These are phyloP conservation scores for Arthrobotrys pseudoclavata DNA, from an alignment of 2,329 filamentous ascomycete species.

Conservation along the genomic window DNA sequence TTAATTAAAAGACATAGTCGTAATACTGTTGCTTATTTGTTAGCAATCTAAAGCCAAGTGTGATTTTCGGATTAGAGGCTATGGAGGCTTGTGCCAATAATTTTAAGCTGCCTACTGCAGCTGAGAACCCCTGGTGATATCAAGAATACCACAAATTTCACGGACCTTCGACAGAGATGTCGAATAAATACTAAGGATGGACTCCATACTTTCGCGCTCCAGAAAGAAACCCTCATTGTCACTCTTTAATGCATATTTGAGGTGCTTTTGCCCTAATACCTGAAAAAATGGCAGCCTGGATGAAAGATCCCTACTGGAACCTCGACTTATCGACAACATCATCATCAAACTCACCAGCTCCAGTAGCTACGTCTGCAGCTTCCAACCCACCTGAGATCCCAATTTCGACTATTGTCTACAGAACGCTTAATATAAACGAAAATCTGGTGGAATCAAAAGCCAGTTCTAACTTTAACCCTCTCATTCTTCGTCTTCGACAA, in stretches of 20 bases:
- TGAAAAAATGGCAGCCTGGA: slow-evolving; percentile 41
- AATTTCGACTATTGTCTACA: slow-evolving; percentile 49
- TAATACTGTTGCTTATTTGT: neutral
- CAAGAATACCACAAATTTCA: neutral
- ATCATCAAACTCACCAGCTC: slow-evolving; percentile 4
- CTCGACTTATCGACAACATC: slow-evolving; percentile 34
- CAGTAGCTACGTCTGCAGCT: slow-evolving; percentile 2
- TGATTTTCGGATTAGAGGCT: neutral
- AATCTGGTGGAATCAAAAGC: neutral
- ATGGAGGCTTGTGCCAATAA: slow-evolving; percentile 31
- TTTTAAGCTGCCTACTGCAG: slow-evolving; percentile 11
- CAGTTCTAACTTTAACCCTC: slow-evolving; percentile 38
- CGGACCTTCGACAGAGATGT: neutral
- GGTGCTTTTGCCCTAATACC: neutral
- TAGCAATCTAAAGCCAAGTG: neutral
- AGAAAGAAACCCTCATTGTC: slow-evolving; percentile 8
- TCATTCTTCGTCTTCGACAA: slow-evolving; percentile 38
- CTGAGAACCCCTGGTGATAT: slow-evolving; percentile 43
- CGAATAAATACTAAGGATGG: neutral
- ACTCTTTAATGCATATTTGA: slow-evolving; percentile 16
- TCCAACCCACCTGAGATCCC: slow-evolving; percentile 27
- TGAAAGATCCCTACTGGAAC: slow-evolving; percentile 53
- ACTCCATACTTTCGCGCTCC: neutral
- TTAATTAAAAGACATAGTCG: neutral
- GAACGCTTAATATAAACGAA: slow-evolving; percentile 27